Percentiles rank a stretch among this genome's conserved stretches.
These are phyloP conservation scores for Alternaria brassicicola DNA, from an alignment of 2,329 filamentous ascomycete species.

Conservation along the genomic window DNA sequence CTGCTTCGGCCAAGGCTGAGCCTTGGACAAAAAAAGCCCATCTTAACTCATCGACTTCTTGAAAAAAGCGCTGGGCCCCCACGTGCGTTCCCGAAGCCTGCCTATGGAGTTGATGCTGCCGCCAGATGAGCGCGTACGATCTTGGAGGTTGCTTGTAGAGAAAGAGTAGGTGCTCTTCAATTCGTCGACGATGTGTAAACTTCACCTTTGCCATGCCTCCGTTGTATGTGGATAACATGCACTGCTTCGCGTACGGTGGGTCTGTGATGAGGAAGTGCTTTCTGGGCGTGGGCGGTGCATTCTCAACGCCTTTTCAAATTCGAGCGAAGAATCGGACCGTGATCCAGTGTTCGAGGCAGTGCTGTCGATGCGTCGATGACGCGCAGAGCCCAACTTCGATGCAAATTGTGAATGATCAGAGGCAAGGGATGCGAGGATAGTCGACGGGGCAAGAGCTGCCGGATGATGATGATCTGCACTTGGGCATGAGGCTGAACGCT, in stretches of 20 bases:
- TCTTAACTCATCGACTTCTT: constrained; percentile 15
- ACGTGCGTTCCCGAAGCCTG: constrained; percentile 6
- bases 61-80: constrained; percentile 12
- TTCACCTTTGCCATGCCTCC: neutral
- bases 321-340: constrained; percentile 4
- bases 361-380: neutral
- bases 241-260: constrained; percentile 6
- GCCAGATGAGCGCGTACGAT: constrained; percentile 1
- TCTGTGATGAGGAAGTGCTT: neutral
- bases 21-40: constrained; percentile 33
- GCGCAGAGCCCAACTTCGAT: constrained; percentile 1
- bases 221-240: neutral
- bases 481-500: constrained; percentile 13
- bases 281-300: constrained; percentile 12
- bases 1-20: constrained; percentile 25
- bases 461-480: constrained; percentile 11
- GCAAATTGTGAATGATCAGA: constrained; percentile 3
- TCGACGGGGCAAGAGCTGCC: constrained; percentile 2
- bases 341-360: neutral
- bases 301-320: neutral
- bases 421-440: neutral
- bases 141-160: neutral
- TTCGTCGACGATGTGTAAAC: neutral
- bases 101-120: constrained; percentile 1
- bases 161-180: neutral